Evolutionary conservation across 495 filamentous ascomycete species (phyloP).

Genomic region (Copromyces sp.): DNA sequence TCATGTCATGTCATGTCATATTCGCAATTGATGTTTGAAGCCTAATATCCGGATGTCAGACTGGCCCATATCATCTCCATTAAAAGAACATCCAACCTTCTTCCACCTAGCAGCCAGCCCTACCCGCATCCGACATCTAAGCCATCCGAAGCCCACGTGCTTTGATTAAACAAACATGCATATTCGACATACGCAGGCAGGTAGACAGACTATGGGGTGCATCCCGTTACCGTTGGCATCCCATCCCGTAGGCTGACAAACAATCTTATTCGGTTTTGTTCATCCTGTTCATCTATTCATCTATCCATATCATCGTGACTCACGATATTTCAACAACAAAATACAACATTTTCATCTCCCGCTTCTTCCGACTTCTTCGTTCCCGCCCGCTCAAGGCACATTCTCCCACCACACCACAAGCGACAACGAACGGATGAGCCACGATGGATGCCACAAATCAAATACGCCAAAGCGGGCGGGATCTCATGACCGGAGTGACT

Average conservation of each 20-base stretch:
- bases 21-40: neutral
- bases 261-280: neutral
- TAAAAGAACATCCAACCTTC: neutral
- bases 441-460: neutral
- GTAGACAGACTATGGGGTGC: neutral
- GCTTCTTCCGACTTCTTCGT: neutral
- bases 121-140: neutral
- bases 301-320: neutral
- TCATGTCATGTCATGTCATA: neutral
- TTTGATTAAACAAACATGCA: neutral
- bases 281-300: neutral
- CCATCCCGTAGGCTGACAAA: neutral
- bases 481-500: neutral
- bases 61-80: neutral
- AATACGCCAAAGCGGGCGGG: neutral
- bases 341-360: neutral
- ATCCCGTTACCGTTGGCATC: neutral
- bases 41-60: neutral
- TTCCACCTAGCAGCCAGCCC: neutral
- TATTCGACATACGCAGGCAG: neutral
- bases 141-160: neutral
- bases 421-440: neutral
- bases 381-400: neutral
- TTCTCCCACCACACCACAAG: neutral
- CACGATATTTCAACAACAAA: neutral